phyloP scores from a whole-genome alignment of 805 yeast genomes.

The Wickerhamiella brachini region DNA sequence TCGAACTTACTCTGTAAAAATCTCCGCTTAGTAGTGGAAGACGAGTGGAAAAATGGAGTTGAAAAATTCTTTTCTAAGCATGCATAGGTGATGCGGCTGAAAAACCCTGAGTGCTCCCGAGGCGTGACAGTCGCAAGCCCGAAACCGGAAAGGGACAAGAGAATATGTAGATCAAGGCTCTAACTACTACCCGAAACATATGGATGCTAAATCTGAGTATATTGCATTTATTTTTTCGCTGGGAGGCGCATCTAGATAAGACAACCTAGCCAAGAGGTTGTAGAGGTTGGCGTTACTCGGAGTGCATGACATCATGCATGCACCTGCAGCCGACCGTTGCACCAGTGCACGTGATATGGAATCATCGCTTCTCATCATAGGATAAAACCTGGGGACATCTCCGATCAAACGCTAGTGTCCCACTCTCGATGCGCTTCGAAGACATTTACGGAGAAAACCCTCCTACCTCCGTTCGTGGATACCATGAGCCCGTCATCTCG shows the following conservation, averaged over 20 bases:
- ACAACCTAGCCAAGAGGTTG: neutral
- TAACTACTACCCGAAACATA: too few species aligned
- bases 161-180: too few species aligned
- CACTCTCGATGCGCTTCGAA: neutral
- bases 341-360: neutral
- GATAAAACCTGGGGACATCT: neutral
- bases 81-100: neutral
- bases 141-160: too few species aligned
- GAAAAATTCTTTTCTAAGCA: neutral
- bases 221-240: too few species aligned
- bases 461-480: neutral
- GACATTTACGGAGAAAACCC: neutral
- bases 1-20: neutral
- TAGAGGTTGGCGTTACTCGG: neutral
- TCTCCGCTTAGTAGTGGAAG: neutral
- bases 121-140: neutral
- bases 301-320: neutral
- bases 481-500: constrained; percentile 3
- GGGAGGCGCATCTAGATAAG: too few species aligned
- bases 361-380: neutral
- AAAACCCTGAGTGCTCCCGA: too few species aligned
- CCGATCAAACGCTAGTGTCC: neutral
- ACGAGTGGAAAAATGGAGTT: neutral
- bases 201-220: too few species aligned
- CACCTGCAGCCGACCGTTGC: neutral